Conservation (phyloP, 2,329 filamentous ascomycete species). For the Diplocarpon mali region DNA sequence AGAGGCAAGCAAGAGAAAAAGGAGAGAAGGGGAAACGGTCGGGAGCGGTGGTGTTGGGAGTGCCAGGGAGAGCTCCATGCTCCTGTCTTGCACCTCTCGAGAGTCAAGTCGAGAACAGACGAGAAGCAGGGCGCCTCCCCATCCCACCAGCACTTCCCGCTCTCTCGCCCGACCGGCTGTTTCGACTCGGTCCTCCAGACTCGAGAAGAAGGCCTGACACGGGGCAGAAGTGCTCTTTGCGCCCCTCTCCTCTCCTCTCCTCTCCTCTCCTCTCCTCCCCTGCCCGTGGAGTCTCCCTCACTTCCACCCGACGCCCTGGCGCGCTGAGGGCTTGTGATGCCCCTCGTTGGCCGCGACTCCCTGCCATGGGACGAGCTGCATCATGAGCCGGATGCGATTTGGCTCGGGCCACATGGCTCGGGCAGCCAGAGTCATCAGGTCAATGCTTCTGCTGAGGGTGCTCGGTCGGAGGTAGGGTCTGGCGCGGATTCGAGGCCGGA, state of each 20-base stretch:
- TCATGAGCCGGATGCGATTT: conserved; percentile 16
- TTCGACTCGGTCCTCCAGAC: conserved; percentile 16
- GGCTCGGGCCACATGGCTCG: conserved; percentile 14
- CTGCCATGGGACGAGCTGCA: conserved; percentile 9
- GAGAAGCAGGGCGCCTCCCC: conserved; percentile 3
- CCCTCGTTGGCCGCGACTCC: conserved; percentile 12
- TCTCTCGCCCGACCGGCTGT: conserved; percentile 9
- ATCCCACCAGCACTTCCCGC: no score
- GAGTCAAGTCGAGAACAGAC: conserved; percentile 8
- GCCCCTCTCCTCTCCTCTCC: conserved; percentile 5
- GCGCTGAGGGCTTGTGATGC: conserved; percentile 9
- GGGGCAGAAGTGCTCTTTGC: conserved; percentile 12
- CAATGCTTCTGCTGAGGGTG: conserved; percentile 11
- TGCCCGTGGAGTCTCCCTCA: conserved; percentile 9
- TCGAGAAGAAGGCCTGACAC: conserved; percentile 13
- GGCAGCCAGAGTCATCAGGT: conserved; percentile 7
- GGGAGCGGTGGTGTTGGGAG: background rate
- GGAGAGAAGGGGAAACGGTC: no score
- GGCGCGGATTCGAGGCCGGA: conserved; percentile 1
- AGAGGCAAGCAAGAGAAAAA: no score
- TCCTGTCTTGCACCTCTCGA: background rate
- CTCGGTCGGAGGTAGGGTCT: conserved; percentile 2
- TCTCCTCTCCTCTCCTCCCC: conserved; percentile 4
- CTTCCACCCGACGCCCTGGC: background rate
- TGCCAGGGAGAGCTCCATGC: conserved; percentile 12